Evolutionary conservation across 306 rosid species (phyloP).

Genomic region (Quillaja saponaria): DNA sequence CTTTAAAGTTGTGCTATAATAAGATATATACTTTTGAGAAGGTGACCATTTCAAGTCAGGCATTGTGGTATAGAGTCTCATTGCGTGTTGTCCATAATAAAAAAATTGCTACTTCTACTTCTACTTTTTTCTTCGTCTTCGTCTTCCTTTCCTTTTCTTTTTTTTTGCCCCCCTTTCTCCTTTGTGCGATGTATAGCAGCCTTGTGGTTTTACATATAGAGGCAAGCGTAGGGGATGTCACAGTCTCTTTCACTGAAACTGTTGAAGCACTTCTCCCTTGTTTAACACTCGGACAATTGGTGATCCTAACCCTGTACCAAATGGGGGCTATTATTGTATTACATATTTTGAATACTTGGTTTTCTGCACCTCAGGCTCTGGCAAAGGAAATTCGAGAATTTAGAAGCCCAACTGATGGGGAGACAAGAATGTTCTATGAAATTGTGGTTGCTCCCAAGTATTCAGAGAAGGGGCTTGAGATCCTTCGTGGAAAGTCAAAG

Average conservation of each 20-base stretch:
- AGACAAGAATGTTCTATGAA: constrained; percentile 96
- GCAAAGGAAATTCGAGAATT: constrained; percentile 90
- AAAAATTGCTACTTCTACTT: no score
- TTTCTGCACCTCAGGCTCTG: constrained; percentile 53
- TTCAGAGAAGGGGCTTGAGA: constrained; percentile 80
- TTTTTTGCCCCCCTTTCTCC: background rate
- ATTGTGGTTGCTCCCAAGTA: constrained; percentile 95
- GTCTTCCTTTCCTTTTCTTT: no score
- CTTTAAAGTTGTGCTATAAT: background rate
- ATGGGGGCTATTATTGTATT: background rate
- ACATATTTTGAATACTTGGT: background rate
- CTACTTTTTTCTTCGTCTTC: background rate
- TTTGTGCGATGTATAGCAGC: constrained; percentile 7
- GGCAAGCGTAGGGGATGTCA: background rate
- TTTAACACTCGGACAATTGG: background rate
- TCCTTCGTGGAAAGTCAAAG: constrained; percentile 83
- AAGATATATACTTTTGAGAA: background rate
- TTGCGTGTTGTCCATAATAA: no score
- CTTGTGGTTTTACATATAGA: background rate
- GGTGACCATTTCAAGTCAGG: constrained; percentile 3
- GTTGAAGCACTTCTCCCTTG: background rate
- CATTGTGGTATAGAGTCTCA: background rate
- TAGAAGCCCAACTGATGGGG: constrained; percentile 88
- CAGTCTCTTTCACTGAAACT: constrained; percentile 2
- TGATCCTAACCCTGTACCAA: background rate